Percentiles rank a stretch among this genome's conserved stretches.
Conservation (phyloP, 495 filamentous ascomycete species). For the Tuber melanosporum region DNA sequence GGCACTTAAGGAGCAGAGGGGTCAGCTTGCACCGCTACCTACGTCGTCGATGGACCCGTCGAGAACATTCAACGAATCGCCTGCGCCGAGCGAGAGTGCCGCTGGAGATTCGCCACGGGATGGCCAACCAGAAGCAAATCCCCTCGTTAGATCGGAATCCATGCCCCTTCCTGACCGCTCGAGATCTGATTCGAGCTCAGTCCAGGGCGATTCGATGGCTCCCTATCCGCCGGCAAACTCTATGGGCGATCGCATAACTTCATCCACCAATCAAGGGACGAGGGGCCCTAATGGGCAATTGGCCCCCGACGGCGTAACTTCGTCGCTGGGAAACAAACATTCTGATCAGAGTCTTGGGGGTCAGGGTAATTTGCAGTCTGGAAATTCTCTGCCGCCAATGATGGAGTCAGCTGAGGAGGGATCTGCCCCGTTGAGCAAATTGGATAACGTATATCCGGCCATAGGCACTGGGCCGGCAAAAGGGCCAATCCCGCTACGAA, state of each 20-base stretch:
- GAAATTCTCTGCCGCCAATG: constrained; percentile 17
- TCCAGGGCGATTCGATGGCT: constrained; percentile 49
- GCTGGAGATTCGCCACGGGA: constrained; percentile 25
- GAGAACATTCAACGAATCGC: constrained; percentile 26
- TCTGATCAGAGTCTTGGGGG: constrained; percentile 35
- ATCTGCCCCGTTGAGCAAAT: constrained; percentile 4
- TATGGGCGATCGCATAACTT: constrained; percentile 21
- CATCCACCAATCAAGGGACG: constrained; percentile 6
- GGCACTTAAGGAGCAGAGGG: constrained; percentile 72
- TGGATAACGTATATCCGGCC: not conserved
- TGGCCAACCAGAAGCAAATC: constrained; percentile 11
- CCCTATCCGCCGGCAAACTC: constrained; percentile 48
- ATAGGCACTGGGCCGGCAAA: not conserved
- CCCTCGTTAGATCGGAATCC: constrained; percentile 25
- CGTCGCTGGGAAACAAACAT: constrained; percentile 26
- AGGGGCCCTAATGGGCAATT: constrained; percentile 8
- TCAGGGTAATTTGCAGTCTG: constrained; percentile 43
- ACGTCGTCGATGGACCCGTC: constrained; percentile 36
- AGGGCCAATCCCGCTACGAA: constrained; percentile 14
- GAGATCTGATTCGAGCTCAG: constrained; percentile 13
- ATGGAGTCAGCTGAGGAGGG: constrained; percentile 18
- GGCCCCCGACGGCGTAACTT: constrained; percentile 22
- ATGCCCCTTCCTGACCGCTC: constrained; percentile 30
- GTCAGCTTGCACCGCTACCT: constrained; percentile 49
- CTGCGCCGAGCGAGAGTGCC: constrained; percentile 26